Conservation (phyloP, 257 asterid genomes). For the Solanum virginianum region DNA sequence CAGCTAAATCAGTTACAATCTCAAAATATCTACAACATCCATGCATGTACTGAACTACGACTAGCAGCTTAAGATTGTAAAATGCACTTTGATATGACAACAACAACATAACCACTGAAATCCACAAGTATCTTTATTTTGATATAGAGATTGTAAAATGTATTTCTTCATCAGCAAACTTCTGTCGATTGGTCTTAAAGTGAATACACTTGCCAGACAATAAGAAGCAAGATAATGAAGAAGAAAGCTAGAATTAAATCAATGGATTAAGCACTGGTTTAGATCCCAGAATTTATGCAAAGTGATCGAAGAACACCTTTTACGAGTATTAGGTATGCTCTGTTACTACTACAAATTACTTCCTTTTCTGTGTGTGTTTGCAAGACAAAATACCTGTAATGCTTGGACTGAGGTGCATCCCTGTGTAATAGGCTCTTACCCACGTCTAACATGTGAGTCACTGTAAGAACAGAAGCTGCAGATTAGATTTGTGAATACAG, state of each 20-base stretch:
- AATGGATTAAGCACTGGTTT: neutral
- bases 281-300: neutral
- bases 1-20: too few relatives aligned
- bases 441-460: constrained; percentile 68
- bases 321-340: neutral
- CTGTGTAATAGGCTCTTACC: constrained; percentile 48
- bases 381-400: constrained; percentile 39
- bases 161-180: neutral
- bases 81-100: too few relatives aligned
- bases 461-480: constrained; percentile 20
- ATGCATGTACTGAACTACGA: too few relatives aligned
- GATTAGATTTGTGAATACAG: constrained; percentile 2
- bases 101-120: too few relatives aligned
- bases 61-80: neutral
- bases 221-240: neutral
- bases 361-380: neutral
- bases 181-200: neutral
- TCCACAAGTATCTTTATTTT: too few relatives aligned
- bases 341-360: neutral
- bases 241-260: neutral
- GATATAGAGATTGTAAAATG: neutral
- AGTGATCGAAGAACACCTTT: neutral
- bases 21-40: too few relatives aligned
- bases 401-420: constrained; percentile 64
- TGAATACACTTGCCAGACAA: neutral